phyloP scores from a whole-genome alignment of 1,139 yeast genomes.

The Candida sanyaensis region DNA sequence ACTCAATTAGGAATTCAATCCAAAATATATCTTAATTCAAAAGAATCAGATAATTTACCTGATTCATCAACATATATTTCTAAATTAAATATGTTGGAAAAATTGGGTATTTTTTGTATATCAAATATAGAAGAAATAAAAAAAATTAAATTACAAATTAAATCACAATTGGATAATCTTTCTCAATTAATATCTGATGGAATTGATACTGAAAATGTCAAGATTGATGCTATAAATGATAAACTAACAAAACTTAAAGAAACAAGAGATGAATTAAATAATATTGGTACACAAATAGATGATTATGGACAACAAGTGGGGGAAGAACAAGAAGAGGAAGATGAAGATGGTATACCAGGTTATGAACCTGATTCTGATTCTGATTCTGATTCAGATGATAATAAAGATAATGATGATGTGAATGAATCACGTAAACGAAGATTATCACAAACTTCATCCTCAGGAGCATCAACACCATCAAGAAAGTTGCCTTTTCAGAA shows the following conservation, averaged over 20 bases:
- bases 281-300: constrained; percentile 15
- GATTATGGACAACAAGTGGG: constrained; percentile 15
- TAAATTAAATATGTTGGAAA: constrained; percentile 46
- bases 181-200: constrained; percentile 43
- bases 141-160: constrained; percentile 39
- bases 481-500: constrained; percentile 48
- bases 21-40: constrained; percentile 42
- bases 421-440: constrained; percentile 19
- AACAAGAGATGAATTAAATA: constrained; percentile 48
- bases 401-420: constrained; percentile 19
- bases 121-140: constrained; percentile 40
- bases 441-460: constrained; percentile 20
- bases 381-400: constrained; percentile 26
- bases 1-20: constrained; percentile 48
- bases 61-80: constrained; percentile 51
- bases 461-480: constrained; percentile 33
- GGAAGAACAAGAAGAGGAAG: constrained; percentile 17
- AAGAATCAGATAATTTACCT: constrained; percentile 49
- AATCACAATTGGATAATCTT: constrained; percentile 44
- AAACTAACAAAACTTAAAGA: constrained; percentile 36
- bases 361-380: constrained; percentile 21
- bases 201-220: constrained; percentile 43
- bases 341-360: constrained; percentile 14
- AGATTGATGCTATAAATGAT: constrained; percentile 41
- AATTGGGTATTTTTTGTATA: constrained; percentile 38